Evolutionary conservation across 177 flowering plant genomes (phyloP).

Genomic region (Vitis hybrid): DNA sequence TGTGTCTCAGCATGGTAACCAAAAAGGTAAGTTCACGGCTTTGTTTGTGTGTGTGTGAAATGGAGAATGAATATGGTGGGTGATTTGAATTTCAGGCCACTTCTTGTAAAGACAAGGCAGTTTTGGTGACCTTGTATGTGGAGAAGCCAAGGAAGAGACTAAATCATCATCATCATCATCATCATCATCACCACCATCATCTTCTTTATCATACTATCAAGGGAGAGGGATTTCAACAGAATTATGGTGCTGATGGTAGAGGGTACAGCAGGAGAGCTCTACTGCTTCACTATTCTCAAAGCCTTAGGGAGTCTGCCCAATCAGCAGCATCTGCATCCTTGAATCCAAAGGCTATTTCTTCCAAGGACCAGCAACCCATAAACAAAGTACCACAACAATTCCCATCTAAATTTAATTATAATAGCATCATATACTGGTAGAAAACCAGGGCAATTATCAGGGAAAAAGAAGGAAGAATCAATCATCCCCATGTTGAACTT

Average conservation of each 20-base stretch:
- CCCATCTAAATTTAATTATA: background rate
- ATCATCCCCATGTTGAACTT: no score
- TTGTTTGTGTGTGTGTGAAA: constrained; percentile 6
- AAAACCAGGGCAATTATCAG: no score
- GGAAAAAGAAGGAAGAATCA: no score
- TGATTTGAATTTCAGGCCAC: constrained; percentile 20
- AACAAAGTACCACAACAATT: constrained; percentile 20
- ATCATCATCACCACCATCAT: constrained; percentile 18
- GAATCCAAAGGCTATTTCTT: constrained; percentile 1
- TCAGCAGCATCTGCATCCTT: constrained; percentile 17
- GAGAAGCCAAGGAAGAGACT: constrained; percentile 35
- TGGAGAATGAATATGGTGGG: background rate
- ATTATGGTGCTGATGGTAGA: constrained; percentile 11
- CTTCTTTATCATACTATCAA: constrained; percentile 18
- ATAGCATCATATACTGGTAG: no score
- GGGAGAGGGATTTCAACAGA: constrained; percentile 11
- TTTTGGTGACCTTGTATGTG: constrained; percentile 40
- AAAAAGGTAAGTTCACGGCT: constrained; percentile 12
- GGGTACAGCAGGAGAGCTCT: constrained; percentile 55
- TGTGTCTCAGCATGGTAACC: constrained; percentile 2
- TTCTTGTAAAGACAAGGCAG: constrained; percentile 29
- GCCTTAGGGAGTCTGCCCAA: constrained; percentile 43
- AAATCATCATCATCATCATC: background rate
- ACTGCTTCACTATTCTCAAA: constrained; percentile 55
- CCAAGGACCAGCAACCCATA: constrained; percentile 13